Base-by-base conservation (phyloP, 345 rosid genomes). In the Rhodamnia argentea region DNA sequence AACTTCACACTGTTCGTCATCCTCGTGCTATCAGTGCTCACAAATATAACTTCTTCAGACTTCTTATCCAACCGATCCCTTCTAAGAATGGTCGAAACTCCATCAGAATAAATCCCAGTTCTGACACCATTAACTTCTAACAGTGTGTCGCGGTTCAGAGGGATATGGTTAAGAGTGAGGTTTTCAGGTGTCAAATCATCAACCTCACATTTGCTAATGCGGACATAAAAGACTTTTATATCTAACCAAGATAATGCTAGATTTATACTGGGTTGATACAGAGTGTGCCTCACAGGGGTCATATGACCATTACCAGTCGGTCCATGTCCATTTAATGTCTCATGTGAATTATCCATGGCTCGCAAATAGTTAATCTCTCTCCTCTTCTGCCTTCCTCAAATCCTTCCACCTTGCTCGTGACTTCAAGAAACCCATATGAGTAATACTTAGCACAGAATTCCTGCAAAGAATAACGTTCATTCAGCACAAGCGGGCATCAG, bases 191-290 rank as follows among this genome's bases (percentile, higher is more conserved):
- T 90, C 26, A 94, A 92, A 83, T 90, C 96, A 88, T 93, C 94
- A 76, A 92, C 92, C 87, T 82, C 89, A 62, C 93, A 94, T 84
- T 91, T 92, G 89, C 95, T 91, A 37, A 96, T 86, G 87, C 98
- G 90, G 42, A 97, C 94, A 89, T 96, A 97, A 86, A 97, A 96
- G n/a, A 97, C 97, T 90, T 95, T 95, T 86, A 96, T 78, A 91
- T 94, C 96, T 52, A 96, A 89, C 95, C 98, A 95, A 37, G 94
- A 88, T 52, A 91, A 87, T 26, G 90, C 88, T 55, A 89, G 86
- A 55, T 90, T 89, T 55, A 89, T 59, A 81, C 85, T 22, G 89
- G 88, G 86, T 84, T 87, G 92, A 85, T 89, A 90, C 84, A 86
- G 84, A 84, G 86, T 75, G 86, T 85, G 87, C 89, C 89, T 88